phyloP scores from a whole-genome alignment of 176 grass and related monocot species.

The Musa beccarii region DNA sequence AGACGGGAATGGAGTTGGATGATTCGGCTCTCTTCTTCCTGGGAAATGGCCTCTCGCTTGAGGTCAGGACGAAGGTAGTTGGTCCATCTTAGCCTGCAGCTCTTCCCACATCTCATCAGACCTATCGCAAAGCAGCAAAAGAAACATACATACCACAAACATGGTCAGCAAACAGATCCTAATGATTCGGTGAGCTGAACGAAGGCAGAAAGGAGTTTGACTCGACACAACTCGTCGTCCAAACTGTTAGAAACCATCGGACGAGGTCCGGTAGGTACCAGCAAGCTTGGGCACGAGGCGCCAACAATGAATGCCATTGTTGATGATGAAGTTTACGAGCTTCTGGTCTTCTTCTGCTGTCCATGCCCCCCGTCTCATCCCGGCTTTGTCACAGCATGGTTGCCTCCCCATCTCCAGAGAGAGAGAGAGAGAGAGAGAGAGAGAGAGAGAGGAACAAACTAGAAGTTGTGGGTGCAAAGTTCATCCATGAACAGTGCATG shows the following conservation, averaged over 20 bases:
- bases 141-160: neutral
- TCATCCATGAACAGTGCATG: no score
- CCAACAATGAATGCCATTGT: conserved; percentile 16
- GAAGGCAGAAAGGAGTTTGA: no score
- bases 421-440: neutral
- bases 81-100: conserved; percentile 8
- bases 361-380: conserved; percentile 13
- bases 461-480: no score
- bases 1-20: conserved; percentile 8
- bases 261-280: neutral
- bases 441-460: no score
- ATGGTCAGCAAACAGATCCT: no score
- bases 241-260: no score
- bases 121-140: neutral
- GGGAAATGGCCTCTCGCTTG: neutral
- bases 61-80: conserved; percentile 12
- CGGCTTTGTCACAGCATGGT: conserved; percentile 12
- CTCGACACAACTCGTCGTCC: no score
- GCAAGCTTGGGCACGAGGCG: conserved; percentile 6
- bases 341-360: conserved; percentile 8
- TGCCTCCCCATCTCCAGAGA: conserved; percentile 11
- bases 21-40: conserved; percentile 16
- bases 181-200: no score
- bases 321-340: conserved; percentile 17
- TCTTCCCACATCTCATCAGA: conserved; percentile 9